Conservation (phyloP, 495 filamentous ascomycete genomes). For the Saxispiralis lemnorum region DNA sequence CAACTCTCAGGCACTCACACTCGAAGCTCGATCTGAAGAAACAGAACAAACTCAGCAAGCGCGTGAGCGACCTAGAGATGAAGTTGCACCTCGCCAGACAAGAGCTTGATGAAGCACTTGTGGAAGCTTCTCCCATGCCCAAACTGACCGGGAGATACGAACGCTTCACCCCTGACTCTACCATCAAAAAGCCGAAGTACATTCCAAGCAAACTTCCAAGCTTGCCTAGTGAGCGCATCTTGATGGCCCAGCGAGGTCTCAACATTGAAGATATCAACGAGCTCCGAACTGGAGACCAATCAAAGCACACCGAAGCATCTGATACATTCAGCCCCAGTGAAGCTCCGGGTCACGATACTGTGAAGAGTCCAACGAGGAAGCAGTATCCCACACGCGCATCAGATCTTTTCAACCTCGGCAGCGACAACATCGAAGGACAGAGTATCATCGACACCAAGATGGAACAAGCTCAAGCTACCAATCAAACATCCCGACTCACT, state of each 20-base stretch:
- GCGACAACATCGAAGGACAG: neutral
- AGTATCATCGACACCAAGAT: too few species aligned
- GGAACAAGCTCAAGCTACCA: neutral
- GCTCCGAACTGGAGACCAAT: neutral
- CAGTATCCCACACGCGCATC: constrained; percentile 12
- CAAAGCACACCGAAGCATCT: neutral
- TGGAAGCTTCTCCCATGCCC: constrained; percentile 26
- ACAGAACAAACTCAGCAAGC: constrained; percentile 44
- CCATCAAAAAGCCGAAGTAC: constrained; percentile 31
- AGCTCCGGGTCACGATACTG: constrained; percentile 1
- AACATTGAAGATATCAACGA: neutral
- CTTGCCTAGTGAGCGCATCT: constrained; percentile 41
- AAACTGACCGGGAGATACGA: constrained; percentile 14
- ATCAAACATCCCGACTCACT: neutral
- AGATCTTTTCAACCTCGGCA: constrained; percentile 5
- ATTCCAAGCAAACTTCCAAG: constrained; percentile 39
- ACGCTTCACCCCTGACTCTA: constrained; percentile 11
- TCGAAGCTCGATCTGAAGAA: constrained; percentile 44
- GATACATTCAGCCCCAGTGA: too few species aligned
- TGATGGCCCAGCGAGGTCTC: constrained; percentile 18
- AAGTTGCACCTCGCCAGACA: constrained; percentile 41
- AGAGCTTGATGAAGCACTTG: constrained; percentile 35
- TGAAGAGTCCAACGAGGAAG: constrained; percentile 2
- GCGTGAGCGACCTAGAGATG: constrained; percentile 46
- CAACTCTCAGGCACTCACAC: constrained; percentile 30